Percentiles rank a stretch among this genome's conserved stretches.
phyloP scores from a whole-genome alignment of 2,329 filamentous ascomycete species.

The Bipolaris sorokiniana region DNA sequence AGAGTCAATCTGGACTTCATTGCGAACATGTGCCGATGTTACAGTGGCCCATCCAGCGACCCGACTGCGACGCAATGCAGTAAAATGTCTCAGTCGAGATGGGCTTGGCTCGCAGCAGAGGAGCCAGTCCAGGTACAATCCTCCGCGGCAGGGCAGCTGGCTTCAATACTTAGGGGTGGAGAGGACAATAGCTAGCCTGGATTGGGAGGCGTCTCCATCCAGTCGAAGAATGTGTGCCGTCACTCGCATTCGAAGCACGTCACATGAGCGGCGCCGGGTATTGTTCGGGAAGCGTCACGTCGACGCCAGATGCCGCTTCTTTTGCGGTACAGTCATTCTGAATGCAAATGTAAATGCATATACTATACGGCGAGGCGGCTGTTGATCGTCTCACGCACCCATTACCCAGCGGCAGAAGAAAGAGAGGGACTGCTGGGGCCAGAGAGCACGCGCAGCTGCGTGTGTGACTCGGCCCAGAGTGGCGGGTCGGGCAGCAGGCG shows the following conservation, averaged over 20 bases:
- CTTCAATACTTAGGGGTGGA: neutral
- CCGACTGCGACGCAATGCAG: constrained; percentile 12
- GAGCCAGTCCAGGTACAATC: constrained; percentile 1
- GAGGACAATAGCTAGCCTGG: constrained; percentile 2
- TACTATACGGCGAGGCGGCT: neutral
- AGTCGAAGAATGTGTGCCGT: constrained; percentile 10
- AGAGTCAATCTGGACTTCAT: constrained; percentile 6
- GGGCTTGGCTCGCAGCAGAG: constrained; percentile 5
- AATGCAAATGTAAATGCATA: too few relatives aligned
- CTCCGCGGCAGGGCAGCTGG: constrained; percentile 11
- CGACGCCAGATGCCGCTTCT: neutral
- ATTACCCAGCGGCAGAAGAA: constrained; percentile 8
- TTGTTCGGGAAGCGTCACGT: neutral
- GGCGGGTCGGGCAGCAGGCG: constrained; percentile 24
- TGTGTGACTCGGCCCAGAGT: constrained; percentile 14
- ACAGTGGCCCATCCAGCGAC: constrained; percentile 12
- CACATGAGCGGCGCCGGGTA: constrained; percentile 21
- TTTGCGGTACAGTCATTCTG: constrained; percentile 1
- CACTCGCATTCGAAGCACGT: constrained; percentile 23
- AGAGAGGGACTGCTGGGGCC: constrained; percentile 2
- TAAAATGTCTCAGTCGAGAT: constrained; percentile 22
- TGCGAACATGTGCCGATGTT: constrained; percentile 13
- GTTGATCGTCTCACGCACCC: constrained; percentile 8
- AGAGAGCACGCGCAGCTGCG: constrained; percentile 15
- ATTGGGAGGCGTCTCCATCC: constrained; percentile 2